Evolutionary conservation across 345 rosid genomes (phyloP), one percentile per base, ranked within the genome.

Genomic region (Capsella bursapastoris): DNA sequence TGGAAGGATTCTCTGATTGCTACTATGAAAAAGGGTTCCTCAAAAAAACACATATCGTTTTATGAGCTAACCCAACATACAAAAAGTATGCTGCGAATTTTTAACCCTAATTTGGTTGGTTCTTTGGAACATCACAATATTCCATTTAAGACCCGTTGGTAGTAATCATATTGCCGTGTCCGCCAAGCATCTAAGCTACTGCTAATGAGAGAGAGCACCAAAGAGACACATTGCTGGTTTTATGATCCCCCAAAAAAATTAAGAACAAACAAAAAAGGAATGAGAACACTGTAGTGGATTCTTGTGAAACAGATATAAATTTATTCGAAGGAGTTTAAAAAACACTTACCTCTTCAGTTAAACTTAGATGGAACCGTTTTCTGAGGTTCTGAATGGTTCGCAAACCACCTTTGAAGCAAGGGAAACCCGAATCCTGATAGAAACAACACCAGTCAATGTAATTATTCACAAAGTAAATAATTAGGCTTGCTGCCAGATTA

Each of bases 121-220:
- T 74, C 72, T 47, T 38, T 51, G 79, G 64, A 35, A 61, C 57
- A 76, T 90, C 91, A 92, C 81, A 96, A 81, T 74, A 96, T 96
- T 70, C 99, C 99, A 82, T 96, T 96, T 81, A 96, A 81, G 47
- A 96, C 98, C 74, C 87, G 87, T 80, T 96, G 99, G 80, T 96
- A 96, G 79, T 96, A 96, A 80, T 96, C 99, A 58, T 96, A 96
- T 41, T 96, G 99, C 48, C 99, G 86, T 16, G 98, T 92, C 73
- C 99, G 83, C 99, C 99, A 96, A 18, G 99, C 99, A 87, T 96
- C 99, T 84, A 96, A 80, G 83, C 98, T 96, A 84, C 93, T 92
- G 80, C 99, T 88, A 84, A 96, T 96, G 64, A 96, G 90, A 68
- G 98, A 90, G 13, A 96, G 97, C 81, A 96, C 98, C 91, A 89